phyloP scores from a whole-genome alignment of 768 basidiomycete species.

The Kwoniella sp. region DNA sequence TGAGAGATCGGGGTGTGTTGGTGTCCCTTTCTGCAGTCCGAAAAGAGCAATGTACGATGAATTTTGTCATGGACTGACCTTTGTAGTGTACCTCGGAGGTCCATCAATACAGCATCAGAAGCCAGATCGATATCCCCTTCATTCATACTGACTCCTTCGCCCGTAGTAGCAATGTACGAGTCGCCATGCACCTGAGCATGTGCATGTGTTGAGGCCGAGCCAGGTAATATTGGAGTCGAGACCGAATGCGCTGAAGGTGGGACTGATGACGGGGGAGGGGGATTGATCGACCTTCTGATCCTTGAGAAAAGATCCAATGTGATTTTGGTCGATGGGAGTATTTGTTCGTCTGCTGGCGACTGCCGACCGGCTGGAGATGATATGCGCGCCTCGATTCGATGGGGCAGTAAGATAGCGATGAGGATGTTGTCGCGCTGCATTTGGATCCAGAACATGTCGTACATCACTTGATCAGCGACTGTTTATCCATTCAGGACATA shows the following conservation, averaged over 20 bases:
- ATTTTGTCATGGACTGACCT: no score
- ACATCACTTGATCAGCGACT: neutral
- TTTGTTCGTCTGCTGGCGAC: neutral
- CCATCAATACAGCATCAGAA: constrained; percentile 20
- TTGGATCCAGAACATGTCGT: no score
- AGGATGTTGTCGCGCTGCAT: constrained; percentile 32
- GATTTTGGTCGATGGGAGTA: constrained; percentile 4
- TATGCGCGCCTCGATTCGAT: neutral
- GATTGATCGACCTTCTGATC: constrained; percentile 1
- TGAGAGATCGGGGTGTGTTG: no score
- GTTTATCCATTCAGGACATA: no score
- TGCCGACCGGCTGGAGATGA: neutral
- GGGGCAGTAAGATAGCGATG: constrained; percentile 14
- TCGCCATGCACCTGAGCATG: constrained; percentile 1
- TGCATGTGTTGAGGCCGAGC: no score
- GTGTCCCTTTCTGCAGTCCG: no score
- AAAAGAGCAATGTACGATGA: no score
- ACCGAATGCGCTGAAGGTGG: constrained; percentile 1
- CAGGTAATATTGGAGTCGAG: no score
- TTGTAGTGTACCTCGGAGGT: constrained; percentile 27
- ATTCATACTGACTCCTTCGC: neutral
- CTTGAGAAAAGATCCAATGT: constrained; percentile 23
- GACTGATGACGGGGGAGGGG: neutral
- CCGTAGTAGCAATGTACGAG: neutral
- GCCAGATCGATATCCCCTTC: constrained; percentile 24